phyloP scores from a whole-genome alignment of 306 rosid species.

The Cicer bijugum region DNA sequence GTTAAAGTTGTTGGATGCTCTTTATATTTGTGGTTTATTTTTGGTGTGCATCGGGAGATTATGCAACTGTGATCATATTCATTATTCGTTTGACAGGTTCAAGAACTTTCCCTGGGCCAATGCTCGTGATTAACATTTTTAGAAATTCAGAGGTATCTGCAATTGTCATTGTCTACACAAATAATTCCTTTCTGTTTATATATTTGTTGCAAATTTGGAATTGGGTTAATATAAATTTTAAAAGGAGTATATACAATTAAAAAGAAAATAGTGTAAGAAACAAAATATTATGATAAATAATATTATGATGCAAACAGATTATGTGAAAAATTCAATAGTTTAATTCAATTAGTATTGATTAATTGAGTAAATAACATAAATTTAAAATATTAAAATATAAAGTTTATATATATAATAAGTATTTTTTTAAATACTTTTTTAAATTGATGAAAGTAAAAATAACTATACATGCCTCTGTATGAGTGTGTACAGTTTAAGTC shows the following conservation, averaged over 20 bases:
- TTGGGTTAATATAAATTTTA: constrained; percentile 15
- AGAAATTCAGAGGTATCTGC: constrained; percentile 77
- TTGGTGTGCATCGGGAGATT: constrained; percentile 25
- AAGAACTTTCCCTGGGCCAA: constrained; percentile 80
- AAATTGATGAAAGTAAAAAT: constrained; percentile 15
- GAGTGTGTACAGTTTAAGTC: constrained; percentile 5
- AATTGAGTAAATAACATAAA: constrained; percentile 8
- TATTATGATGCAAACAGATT: not conserved
- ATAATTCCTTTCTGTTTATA: constrained; percentile 30
- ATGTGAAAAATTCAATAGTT: not conserved
- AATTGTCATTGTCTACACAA: constrained; percentile 7
- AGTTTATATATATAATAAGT: not conserved
- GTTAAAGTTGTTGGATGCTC: constrained; percentile 38
- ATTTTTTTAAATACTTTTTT: not conserved
- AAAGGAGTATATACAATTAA: constrained; percentile 24
- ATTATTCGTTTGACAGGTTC: constrained; percentile 67
- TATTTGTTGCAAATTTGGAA: constrained; percentile 16
- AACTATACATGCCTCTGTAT: not conserved
- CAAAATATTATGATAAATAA: constrained; percentile 1
- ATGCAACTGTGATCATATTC: constrained; percentile 32
- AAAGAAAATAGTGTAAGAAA: constrained; percentile 16
- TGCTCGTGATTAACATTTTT: constrained; percentile 69
- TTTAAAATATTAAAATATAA: not conserved
- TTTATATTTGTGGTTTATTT: constrained; percentile 23
- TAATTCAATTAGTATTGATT: not conserved